Evolutionary conservation across 1,284 basidiomycete genomes (phyloP), one percentile per base, ranked within the genome.

Genomic region (Tilletia walkeri): DNA sequence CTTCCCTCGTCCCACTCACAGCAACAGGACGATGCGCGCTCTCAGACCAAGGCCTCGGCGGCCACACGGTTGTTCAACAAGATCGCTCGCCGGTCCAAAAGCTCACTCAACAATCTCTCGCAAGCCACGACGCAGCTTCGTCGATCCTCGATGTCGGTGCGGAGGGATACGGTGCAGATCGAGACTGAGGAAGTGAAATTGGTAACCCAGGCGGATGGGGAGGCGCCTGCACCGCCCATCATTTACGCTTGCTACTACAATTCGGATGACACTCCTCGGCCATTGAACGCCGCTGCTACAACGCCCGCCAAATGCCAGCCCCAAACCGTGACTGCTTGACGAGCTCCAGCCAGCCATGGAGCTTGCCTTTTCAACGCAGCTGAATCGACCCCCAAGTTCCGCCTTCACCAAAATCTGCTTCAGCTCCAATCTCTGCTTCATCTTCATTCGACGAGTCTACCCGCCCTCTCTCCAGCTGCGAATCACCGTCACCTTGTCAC

Each of bases 181-280:
- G 50, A 24, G 50, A 7, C 50, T n/a, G 50, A 53, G 50, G 50
- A 24, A 10, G 24, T 30, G 24, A 53, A 53, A 18, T 14, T 14
- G 41, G 41, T 45, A 9, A 7, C 41, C 14, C 41, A 7, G 9
- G 20, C 4, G 5, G 20, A 30, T 36, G 30, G 4, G 56, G 16
- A 18, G 12, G 10, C 56, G 24, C 56, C 56, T 63, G 59, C 59
- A 5, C 59, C 59, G 14, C 36, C 59, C 16, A 63, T 63, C 10
- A 39, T 63, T 38, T 63, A 38, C 34, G 38, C 59, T 16, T 63
- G 59, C 59, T 63, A 63, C 34, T 63, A 63, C 59, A 63, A 63
- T 34, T 63, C 59, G 59, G 36, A 63, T 38, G 59, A 63, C 59
- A 63, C 36, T 6, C 59, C 59, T 10, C 59, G 59, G 30, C n/a